Percentiles rank a stretch among this genome's conserved stretches.
Conservation (phyloP, 163 green algal species). For the Prototheca cutis region DNA sequence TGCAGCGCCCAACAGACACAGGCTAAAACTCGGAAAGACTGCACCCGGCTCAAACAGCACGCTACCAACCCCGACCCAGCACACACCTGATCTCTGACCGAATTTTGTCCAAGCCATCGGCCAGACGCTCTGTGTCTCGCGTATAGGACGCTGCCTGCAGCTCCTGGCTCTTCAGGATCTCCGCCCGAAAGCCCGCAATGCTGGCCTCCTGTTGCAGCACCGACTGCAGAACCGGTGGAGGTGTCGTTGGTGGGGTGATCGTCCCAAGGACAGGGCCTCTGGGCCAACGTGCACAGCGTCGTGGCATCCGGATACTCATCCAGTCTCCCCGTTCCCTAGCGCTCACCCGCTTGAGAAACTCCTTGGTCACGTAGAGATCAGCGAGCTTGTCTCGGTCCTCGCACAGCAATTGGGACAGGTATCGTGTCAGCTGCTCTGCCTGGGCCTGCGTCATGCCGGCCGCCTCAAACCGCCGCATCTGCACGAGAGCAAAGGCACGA, state of each 20-base stretch:
- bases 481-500: background rate
- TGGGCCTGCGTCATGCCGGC: constrained; percentile 51
- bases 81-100: constrained; percentile 61
- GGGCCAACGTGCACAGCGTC: no score
- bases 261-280: no score
- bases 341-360: constrained; percentile 66
- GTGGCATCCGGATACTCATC: no score
- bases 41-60: no score
- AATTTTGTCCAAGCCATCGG: constrained; percentile 81
- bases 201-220: constrained; percentile 65
- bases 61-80: no score
- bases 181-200: constrained; percentile 69
- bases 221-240: no score
- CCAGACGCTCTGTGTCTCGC: constrained; percentile 79
- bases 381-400: constrained; percentile 62
- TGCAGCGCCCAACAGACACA: no score
- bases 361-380: constrained; percentile 64
- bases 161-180: constrained; percentile 77
- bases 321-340: no score
- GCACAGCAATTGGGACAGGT: constrained; percentile 68
- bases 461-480: constrained; percentile 53
- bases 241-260: no score
- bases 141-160: constrained; percentile 59
- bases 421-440: constrained; percentile 53
- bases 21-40: no score